Base-by-base conservation (phyloP, 805 yeast genomes). In the Candida andamanensis region DNA sequence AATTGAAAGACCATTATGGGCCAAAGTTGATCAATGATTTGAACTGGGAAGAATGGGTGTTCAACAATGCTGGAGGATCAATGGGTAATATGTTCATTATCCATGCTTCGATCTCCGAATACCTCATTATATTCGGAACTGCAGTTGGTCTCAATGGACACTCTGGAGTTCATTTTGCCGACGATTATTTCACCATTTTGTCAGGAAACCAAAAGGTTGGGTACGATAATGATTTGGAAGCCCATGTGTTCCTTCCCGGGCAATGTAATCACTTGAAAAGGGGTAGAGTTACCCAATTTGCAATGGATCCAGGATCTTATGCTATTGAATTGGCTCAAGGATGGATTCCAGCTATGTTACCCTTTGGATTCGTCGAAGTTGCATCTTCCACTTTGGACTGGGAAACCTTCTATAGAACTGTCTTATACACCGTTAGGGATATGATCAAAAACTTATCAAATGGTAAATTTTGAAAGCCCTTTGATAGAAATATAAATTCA, bases 281-380 rank as follows among this genome's bases (percentile, higher is more conserved):
- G 54, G 96, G 96, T 21, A 42, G 55, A 26, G 74, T 76, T 46
- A 86, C 85, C 61, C 98, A 92, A 61, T 92, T 92, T 58, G 46
- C 77, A 17, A 85, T 92, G 95, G 81, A 85, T 2, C 57, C 74
- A 18, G 95, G 82, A 22, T 69, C 84, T 0, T 92, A 79, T 60
- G 96, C 98, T 8, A 65, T 92, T 44, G 98, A 92, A 57, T 71
- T 90, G 50, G 98, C 98, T 6, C 97, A 90, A 65, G 98, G 98
- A 39, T 92, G 95, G 95, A 85, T 92, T 44, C 97, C 98, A 21
- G 80, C 90, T 26, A 92, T 92, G 98, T 70, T 92, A 39, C 97
- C 97, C 14, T 92, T 92, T 56, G 98, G 98, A 0, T 78, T 90
- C 60, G 63, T 85, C 30, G 95, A 86, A 53, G 75, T 82, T 4